A percentile compares a stretch with the other conserved stretches of the same genome.
phyloP scores from a whole-genome alignment of 371 early-diverging fungal species.

The Mortierella sp. region DNA sequence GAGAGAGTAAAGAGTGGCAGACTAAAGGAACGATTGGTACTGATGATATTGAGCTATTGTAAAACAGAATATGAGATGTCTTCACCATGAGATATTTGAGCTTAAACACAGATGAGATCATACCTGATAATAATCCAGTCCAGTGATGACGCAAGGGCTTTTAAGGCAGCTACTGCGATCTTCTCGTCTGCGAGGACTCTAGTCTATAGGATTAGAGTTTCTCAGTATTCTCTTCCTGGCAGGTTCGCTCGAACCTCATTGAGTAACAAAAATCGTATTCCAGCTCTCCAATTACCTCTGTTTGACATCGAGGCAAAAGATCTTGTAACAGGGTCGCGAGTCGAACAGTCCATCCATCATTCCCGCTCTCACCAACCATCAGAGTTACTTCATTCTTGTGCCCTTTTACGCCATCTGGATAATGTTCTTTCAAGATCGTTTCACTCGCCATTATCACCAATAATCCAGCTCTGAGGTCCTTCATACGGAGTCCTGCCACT shows the following conservation, averaged over 20 bases:
- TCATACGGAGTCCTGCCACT: slow-evolving; percentile 63
- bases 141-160: slow-evolving; percentile 46
- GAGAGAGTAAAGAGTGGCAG: slow-evolving; percentile 35
- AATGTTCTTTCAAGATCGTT: slow-evolving; percentile 33
- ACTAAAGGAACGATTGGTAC: slow-evolving; percentile 20
- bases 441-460: slow-evolving; percentile 53
- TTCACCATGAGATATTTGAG: not conserved
- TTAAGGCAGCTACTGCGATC: slow-evolving; percentile 42
- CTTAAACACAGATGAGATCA: not conserved
- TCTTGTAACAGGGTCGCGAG: slow-evolving; percentile 42
- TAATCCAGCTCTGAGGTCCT: slow-evolving; percentile 64
- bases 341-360: slow-evolving; percentile 65
- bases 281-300: slow-evolving; percentile 9
- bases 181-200: slow-evolving; percentile 40
- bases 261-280: too few species aligned
- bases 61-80: not conserved
- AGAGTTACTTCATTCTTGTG: slow-evolving; percentile 40
- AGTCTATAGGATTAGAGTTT: slow-evolving; percentile 1
- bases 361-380: slow-evolving; percentile 59
- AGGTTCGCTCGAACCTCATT: too few species aligned
- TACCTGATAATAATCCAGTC: slow-evolving; percentile 58
- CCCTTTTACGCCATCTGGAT: slow-evolving; percentile 55
- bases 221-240: not conserved
- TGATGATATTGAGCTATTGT: slow-evolving; percentile 25
- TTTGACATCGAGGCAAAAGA: slow-evolving; percentile 38